phyloP scores from a whole-genome alignment of 768 basidiomycete species.

The Royoungia palumana region DNA sequence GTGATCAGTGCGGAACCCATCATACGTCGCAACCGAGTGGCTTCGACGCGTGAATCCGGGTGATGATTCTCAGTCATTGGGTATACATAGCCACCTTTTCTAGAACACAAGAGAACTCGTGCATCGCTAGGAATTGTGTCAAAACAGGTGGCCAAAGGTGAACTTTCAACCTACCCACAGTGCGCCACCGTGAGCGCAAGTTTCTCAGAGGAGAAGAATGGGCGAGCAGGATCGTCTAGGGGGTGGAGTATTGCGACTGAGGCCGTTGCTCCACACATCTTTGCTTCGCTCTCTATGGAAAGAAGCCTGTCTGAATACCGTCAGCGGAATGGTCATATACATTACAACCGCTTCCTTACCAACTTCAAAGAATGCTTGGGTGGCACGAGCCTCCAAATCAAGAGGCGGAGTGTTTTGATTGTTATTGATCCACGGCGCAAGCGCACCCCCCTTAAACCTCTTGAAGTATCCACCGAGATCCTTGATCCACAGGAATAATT shows the following conservation, averaged over 20 bases:
- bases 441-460: constrained; percentile 77
- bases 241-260: constrained; percentile 91
- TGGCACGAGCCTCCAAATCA: constrained; percentile 83
- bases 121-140: constrained; percentile 63
- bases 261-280: constrained; percentile 84
- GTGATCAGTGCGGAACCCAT: constrained; percentile 88
- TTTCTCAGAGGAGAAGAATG: constrained; percentile 78
- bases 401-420: constrained; percentile 36
- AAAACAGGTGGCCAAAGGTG: constrained; percentile 2
- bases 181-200: constrained; percentile 88
- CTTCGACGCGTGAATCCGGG: constrained; percentile 86
- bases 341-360: constrained; percentile 23
- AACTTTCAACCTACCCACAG: constrained; percentile 61
- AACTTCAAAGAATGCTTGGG: constrained; percentile 85
- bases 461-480: constrained; percentile 89
- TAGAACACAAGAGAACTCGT: constrained; percentile 77
- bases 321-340: constrained; percentile 3
- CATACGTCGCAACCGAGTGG: constrained; percentile 79
- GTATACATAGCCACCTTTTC: constrained; percentile 65
- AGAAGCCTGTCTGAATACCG: constrained; percentile 60
- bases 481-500: constrained; percentile 72
- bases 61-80: constrained; percentile 95
- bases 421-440: constrained; percentile 60
- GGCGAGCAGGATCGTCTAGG: constrained; percentile 71
- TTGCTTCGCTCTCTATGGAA: constrained; percentile 63